phyloP scores from a whole-genome alignment of 352 stramenopile genomes.

The Phytophthora podocarpi region DNA sequence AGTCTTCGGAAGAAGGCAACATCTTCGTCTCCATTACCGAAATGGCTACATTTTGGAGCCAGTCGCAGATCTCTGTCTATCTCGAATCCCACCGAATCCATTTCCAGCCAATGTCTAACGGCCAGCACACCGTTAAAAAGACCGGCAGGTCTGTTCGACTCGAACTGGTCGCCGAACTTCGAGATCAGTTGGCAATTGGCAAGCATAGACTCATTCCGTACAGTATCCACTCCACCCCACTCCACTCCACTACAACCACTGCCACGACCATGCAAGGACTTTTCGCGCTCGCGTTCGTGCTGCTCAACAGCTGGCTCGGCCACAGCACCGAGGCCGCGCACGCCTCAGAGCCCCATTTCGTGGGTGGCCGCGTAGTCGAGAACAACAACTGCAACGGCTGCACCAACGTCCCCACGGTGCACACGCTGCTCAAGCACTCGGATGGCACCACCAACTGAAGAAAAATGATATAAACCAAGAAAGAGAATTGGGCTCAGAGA shows the following conservation, averaged over 20 bases:
- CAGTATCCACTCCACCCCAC: too few species aligned
- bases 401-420: conserved; percentile 4
- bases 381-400: conserved; percentile 20
- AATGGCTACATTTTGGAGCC: conserved; percentile 24
- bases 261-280: conserved; percentile 43
- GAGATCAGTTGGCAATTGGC: conserved; percentile 26
- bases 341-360: conserved; percentile 14
- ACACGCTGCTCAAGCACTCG: conserved; percentile 27
- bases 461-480: background rate
- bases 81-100: conserved; percentile 21
- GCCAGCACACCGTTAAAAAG: conserved; percentile 15
- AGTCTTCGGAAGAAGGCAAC: background rate
- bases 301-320: conserved; percentile 37
- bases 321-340: conserved; percentile 16
- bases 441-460: conserved; percentile 5
- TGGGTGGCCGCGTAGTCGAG: conserved; percentile 27
- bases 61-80: conserved; percentile 11
- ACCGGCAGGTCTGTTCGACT: too few species aligned
- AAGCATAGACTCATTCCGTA: background rate
- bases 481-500: too few species aligned
- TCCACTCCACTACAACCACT: too few species aligned
- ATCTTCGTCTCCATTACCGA: background rate
- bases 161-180: too few species aligned
- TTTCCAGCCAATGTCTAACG: conserved; percentile 26
- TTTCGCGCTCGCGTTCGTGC: conserved; percentile 47